Evolutionary conservation across 2,329 filamentous ascomycete genomes (phyloP), one percentile per base, ranked within the genome.

Genomic region (Epicoccum sorghinum): DNA sequence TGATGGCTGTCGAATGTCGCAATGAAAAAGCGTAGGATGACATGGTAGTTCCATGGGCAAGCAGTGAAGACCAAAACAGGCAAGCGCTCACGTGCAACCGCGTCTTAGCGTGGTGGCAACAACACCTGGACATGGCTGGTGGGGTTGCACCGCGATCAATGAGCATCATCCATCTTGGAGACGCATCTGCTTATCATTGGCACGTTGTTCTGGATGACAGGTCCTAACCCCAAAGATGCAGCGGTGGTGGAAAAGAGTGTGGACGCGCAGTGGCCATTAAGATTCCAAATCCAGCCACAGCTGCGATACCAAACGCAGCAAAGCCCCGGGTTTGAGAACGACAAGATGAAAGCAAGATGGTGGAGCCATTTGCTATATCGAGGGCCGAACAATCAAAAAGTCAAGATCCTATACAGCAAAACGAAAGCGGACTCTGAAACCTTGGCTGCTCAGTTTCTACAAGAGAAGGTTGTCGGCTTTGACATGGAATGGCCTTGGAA

Each of bases 401-500:
- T 91, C 40, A 83, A 81, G 52, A 85, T 96, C 0, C 86, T 93
- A 68, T 96, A 96, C 73, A 96, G 91, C 78, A 86, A 78, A 43
- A 88, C 80, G 52, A 83, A 82, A 39, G 78, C 85, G 32, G 84
- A 83, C 3, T 88, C 89, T 14, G 91, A 97, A 70, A 75, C 78
- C 5, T 82, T 89, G 7, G 78, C 84, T 14, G 73, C 83, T 52
- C 81, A 88, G 52, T 96, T 97, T 62, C 68, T 86, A 35, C 62
- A 82, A 24, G 86, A 95, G 66, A 79, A 84, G 35, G 75, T 96
- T 2, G 71, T 97, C n/a, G 93, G 93, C 0, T 91, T 97, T 57
- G 93, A 97, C 67, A 82, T 97, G 58, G 93, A 97, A 77, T 97
- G 93, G 93, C 81, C 85, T 47, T 63, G 60, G 33, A 57, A 82